Evolutionary conservation across 192 early-diverging fungal genomes (phyloP).

Genomic region (Thamnidium elegans): DNA sequence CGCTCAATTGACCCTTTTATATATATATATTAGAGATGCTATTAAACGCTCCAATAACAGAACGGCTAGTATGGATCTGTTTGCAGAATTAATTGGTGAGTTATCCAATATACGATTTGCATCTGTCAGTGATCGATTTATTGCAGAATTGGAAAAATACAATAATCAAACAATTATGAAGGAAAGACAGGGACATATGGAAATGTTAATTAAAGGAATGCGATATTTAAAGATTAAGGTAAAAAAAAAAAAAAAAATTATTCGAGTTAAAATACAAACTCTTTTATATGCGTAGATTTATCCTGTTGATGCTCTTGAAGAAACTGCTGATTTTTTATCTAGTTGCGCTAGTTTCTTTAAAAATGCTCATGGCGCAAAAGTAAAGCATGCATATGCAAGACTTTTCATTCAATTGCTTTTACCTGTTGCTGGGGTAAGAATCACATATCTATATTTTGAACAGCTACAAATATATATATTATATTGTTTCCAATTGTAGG

Average conservation of each 20-base stretch:
- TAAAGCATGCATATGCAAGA: conserved; percentile 90
- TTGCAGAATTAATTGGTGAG: conserved; percentile 89
- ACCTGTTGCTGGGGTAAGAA: conserved; percentile 72
- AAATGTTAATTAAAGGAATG: conserved; percentile 86
- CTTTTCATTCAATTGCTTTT: conserved; percentile 89
- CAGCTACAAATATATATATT: background rate
- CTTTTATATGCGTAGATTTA: conserved; percentile 59
- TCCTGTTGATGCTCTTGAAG: conserved; percentile 89
- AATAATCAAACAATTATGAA: conserved; percentile 55
- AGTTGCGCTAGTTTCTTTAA: conserved; percentile 89
- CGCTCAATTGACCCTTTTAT: background rate
- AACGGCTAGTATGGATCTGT: conserved; percentile 85
- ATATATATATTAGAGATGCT: conserved; percentile 45
- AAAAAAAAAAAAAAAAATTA: background rate
- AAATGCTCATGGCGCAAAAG: conserved; percentile 68
- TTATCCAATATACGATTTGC: conserved; percentile 88
- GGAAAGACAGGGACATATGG: conserved; percentile 76
- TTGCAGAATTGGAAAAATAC: conserved; percentile 80
- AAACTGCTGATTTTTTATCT: conserved; percentile 91
- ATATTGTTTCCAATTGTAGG: conserved; percentile 37
- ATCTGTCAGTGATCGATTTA: conserved; percentile 91
- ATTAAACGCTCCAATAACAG: conserved; percentile 73
- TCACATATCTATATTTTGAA: background rate
- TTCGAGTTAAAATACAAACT: too few relatives aligned
- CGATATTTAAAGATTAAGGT: conserved; percentile 87